phyloP scores from a whole-genome alignment of 768 basidiomycete genomes.

The Leccinum variicolor region DNA sequence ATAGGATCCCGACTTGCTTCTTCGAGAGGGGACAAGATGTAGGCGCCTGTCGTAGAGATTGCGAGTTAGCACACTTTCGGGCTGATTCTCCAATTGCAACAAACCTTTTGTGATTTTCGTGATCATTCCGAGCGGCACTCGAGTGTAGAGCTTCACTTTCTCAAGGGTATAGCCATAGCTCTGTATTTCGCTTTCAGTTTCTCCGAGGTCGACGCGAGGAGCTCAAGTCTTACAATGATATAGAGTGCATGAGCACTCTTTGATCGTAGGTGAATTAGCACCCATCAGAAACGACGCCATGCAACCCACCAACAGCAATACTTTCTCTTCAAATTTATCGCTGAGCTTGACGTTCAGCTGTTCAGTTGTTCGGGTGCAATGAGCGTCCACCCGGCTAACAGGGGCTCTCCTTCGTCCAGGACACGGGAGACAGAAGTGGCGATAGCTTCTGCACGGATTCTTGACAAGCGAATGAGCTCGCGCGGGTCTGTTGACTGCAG shows the following conservation, averaged over 20 bases:
- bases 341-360: too few relatives aligned
- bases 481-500: conserved; percentile 90
- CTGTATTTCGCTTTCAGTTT: conserved; percentile 36
- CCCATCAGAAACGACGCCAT: background rate
- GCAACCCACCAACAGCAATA: too few relatives aligned
- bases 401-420: conserved; percentile 68
- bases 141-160: conserved; percentile 87
- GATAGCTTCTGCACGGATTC: conserved; percentile 89
- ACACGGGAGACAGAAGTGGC: conserved; percentile 82
- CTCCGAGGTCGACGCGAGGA: background rate
- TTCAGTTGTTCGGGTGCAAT: conserved; percentile 81
- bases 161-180: conserved; percentile 92
- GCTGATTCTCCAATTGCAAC: background rate
- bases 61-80: background rate
- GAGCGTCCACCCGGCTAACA: conserved; percentile 88
- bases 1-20: conserved; percentile 84
- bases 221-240: conserved; percentile 59
- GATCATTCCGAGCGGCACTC: conserved; percentile 84
- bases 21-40: conserved; percentile 91
- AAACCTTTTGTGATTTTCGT: conserved; percentile 73
- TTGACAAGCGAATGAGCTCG: conserved; percentile 82
- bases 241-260: conserved; percentile 57
- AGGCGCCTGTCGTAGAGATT: conserved; percentile 61
- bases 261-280: conserved; percentile 1
- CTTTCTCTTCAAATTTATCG: too few relatives aligned